Percentiles rank a stretch among this genome's conserved stretches.
These are phyloP conservation scores for Pugionium dolabratum DNA, from an alignment of 345 rosid genomes.

Conservation along the genomic window DNA sequence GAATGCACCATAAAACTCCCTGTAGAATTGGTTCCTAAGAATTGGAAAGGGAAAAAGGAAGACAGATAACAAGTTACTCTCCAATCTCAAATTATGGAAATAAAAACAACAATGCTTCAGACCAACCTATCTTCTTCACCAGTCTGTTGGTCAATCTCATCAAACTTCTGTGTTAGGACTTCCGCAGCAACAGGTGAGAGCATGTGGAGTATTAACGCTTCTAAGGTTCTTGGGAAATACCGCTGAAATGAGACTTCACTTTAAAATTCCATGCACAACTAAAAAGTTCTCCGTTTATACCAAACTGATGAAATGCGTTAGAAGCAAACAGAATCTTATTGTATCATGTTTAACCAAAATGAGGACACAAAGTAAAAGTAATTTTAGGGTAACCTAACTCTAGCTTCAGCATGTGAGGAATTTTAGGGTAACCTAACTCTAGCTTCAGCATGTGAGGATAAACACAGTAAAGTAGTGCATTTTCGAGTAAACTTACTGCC, in stretches of 20 bases:
- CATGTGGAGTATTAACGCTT: constrained; percentile 78
- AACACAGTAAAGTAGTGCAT: constrained; percentile 6
- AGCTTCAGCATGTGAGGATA: constrained; percentile 10
- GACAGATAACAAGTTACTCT: constrained; percentile 15
- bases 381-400: background rate
- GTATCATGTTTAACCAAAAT: background rate
- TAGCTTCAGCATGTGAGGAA: constrained; percentile 1
- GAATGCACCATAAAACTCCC: constrained; percentile 69
- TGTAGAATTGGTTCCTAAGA: constrained; percentile 74
- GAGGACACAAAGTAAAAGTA: background rate
- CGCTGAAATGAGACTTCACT: constrained; percentile 49
- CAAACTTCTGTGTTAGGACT: constrained; percentile 78
- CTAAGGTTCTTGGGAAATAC: constrained; percentile 85
- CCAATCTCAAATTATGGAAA: constrained; percentile 18
- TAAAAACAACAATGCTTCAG: constrained; percentile 17
- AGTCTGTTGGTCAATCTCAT: constrained; percentile 64
- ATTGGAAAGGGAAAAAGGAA: constrained; percentile 25
- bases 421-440: no score
- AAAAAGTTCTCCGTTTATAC: background rate
- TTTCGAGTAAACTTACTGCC: constrained; percentile 54
- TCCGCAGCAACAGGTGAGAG: constrained; percentile 85
- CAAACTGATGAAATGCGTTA: constrained; percentile 3
- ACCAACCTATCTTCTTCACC: constrained; percentile 66
- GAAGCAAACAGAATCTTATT: constrained; percentile 1
- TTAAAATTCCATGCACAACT: constrained; percentile 8